Evolutionary conservation across 306 rosid genomes (phyloP), one percentile per base, ranked within the genome.

Genomic region (Cucumis hystrix): DNA sequence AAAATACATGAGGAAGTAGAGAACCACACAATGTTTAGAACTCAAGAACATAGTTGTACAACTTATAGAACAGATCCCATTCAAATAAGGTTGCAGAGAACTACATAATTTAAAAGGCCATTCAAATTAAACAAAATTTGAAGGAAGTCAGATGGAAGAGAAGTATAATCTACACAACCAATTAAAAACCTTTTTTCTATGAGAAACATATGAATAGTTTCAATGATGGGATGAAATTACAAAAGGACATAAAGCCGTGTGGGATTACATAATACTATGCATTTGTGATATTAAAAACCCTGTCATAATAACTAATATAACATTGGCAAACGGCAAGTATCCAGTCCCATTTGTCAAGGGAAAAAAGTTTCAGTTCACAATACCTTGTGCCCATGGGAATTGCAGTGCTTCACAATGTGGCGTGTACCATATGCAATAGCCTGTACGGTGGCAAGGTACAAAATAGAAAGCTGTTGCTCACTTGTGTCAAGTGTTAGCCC

Each of bases 391-490:
- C 98, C 98, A 86, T 95, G 89, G 80, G 87, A 86, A 78, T 95
- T 95, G 82, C 91, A 89, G 78, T 95, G 98, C 84, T 95, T 97
- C 83, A 95, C 96, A 90, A 92, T 95, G 84, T 92, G 95, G 69
- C 98, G 96, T 1, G 97, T 90, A 45, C 98, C 98, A 83, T 95
- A 95, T 11, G 97, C 98, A 89, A 92, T 90, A 79, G 92, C 91
- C 86, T 95, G 97, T 77, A 95, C 84, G 40, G 97, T 81, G 61
- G 98, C 96, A 74, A 92, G 92, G 89, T 95, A 95, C 74, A 85
- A 80, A 83, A 95, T 90, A 72, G 96, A 91, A 85, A 95, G 80
- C 74, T 92, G 89, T 64, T 87, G 82, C 82, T 95, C 97, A 77
- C 97, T 86, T 69, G 93, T 82, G 85, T 92, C 98, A 55, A 95